phyloP scores from a whole-genome alignment of 495 filamentous ascomycete genomes.

The Xylaria venustula region DNA sequence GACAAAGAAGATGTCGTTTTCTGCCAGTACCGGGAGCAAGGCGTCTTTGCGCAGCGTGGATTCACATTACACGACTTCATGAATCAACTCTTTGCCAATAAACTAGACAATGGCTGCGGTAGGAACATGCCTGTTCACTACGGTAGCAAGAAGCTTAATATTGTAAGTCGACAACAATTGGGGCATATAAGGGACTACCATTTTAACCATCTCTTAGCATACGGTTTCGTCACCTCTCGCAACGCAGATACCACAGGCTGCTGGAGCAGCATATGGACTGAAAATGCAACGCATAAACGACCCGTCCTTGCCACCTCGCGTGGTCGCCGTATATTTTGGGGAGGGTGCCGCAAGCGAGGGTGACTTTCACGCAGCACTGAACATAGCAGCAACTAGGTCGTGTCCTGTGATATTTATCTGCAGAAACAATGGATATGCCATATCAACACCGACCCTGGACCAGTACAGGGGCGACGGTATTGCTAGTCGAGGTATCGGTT shows the following conservation, averaged over 20 bases:
- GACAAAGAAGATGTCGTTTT: slow-evolving; percentile 85
- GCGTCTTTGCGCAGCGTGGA: slow-evolving; percentile 85
- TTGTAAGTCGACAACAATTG: slow-evolving; percentile 50
- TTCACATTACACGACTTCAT: slow-evolving; percentile 88
- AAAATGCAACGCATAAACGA: slow-evolving; percentile 80
- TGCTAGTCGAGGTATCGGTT: slow-evolving; percentile 89
- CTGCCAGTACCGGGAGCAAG: slow-evolving; percentile 91
- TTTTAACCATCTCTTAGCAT: slow-evolving; percentile 53
- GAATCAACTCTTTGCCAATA: slow-evolving; percentile 92
- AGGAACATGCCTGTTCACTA: slow-evolving; percentile 99
- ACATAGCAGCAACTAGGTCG: slow-evolving; percentile 90
- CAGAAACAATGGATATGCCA: slow-evolving; percentile 96
- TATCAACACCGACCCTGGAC: slow-evolving; percentile 89
- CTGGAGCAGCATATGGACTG: slow-evolving; percentile 90
- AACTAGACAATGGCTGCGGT: slow-evolving; percentile 74
- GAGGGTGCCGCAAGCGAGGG: slow-evolving; percentile 98
- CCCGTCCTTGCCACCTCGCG: slow-evolving; percentile 58
- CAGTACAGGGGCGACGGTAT: slow-evolving; percentile 98
- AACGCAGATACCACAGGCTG: slow-evolving; percentile 93
- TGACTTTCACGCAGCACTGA: slow-evolving; percentile 95
- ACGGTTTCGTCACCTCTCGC: slow-evolving; percentile 91
- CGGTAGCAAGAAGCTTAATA: slow-evolving; percentile 76
- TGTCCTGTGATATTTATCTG: slow-evolving; percentile 94
- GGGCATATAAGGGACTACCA: neutral
- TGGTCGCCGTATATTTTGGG: slow-evolving; percentile 91